Conservation (phyloP, 768 basidiomycete genomes). For the Gymnopilus junonius region DNA sequence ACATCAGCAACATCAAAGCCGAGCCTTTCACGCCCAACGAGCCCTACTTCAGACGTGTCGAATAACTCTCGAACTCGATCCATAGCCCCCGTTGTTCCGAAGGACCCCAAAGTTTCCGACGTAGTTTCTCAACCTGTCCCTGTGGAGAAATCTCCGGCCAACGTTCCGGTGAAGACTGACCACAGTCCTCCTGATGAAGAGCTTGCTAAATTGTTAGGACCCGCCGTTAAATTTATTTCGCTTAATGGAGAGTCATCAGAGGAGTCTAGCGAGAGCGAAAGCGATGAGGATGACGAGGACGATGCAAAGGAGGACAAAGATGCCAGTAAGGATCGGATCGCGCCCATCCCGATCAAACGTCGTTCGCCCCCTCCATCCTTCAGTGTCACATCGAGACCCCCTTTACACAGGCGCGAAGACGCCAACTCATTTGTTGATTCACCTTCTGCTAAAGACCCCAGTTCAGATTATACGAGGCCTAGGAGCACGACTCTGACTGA, state of each 20-base stretch:
- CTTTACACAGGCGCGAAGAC: slow-evolving; percentile 33
- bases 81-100: background rate
- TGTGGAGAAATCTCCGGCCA: slow-evolving; percentile 8
- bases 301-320: slow-evolving; percentile 18
- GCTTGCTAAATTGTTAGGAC: slow-evolving; percentile 46
- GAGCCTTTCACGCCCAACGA: slow-evolving; percentile 7
- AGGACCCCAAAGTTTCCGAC: background rate
- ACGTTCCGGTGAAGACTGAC: slow-evolving; percentile 13
- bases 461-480: slow-evolving; percentile 27
- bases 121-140: slow-evolving; percentile 2
- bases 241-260: slow-evolving; percentile 38
- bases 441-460: slow-evolving; percentile 1
- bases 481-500: slow-evolving; percentile 46
- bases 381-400: slow-evolving; percentile 64
- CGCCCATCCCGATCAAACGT: slow-evolving; percentile 64
- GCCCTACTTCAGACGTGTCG: slow-evolving; percentile 12
- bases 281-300: slow-evolving; percentile 27
- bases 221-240: slow-evolving; percentile 43
- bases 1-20: slow-evolving; percentile 7
- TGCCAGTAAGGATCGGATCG: slow-evolving; percentile 34
- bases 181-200: slow-evolving; percentile 44
- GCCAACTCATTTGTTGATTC: background rate
- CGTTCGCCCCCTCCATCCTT: slow-evolving; percentile 60
- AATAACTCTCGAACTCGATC: slow-evolving; percentile 5
- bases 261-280: slow-evolving; percentile 30